phyloP scores from a whole-genome alignment of 257 asterid species.

The Nemophila menziesii region DNA sequence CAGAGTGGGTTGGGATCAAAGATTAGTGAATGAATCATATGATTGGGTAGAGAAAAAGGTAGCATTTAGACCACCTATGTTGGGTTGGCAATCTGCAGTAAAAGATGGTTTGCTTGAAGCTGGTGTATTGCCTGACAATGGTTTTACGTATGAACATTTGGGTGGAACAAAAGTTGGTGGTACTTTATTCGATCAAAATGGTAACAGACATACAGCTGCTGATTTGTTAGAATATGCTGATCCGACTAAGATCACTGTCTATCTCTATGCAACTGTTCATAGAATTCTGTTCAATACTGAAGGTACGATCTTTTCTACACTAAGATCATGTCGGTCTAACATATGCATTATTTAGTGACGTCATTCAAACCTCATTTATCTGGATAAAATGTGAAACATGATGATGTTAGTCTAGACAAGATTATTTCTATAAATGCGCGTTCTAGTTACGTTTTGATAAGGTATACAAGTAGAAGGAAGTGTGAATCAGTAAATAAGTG shows the following conservation, averaged over 20 bases:
- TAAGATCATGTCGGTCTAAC: no score
- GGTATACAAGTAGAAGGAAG: no score
- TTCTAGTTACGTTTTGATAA: no score
- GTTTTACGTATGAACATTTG: slow-evolving; percentile 45
- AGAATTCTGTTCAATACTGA: slow-evolving; percentile 32
- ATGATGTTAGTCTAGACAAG: no score
- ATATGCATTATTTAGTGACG: no score
- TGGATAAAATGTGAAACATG: no score
- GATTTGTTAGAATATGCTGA: slow-evolving; percentile 65
- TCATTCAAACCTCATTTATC: no score
- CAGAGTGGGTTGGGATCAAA: slow-evolving; percentile 46
- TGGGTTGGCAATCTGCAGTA: slow-evolving; percentile 66
- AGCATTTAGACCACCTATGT: slow-evolving; percentile 38
- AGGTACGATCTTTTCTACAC: slow-evolving; percentile 30
- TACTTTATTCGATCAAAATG: slow-evolving; percentile 40
- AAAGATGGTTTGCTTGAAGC: slow-evolving; percentile 49
- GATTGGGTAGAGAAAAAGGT: slow-evolving; percentile 74
- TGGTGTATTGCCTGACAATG: slow-evolving; percentile 43
- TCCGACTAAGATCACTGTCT: slow-evolving; percentile 26
- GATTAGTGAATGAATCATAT: slow-evolving; percentile 40
- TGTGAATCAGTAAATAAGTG: no score
- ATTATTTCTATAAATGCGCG: no score
- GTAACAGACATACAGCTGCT: slow-evolving; percentile 70
- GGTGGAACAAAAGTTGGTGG: slow-evolving; percentile 76
- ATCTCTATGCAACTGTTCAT: slow-evolving; percentile 44